These are phyloP conservation scores for Maudiozyma bulderi DNA, from an alignment of 805 yeast genomes.

Conservation along the genomic window DNA sequence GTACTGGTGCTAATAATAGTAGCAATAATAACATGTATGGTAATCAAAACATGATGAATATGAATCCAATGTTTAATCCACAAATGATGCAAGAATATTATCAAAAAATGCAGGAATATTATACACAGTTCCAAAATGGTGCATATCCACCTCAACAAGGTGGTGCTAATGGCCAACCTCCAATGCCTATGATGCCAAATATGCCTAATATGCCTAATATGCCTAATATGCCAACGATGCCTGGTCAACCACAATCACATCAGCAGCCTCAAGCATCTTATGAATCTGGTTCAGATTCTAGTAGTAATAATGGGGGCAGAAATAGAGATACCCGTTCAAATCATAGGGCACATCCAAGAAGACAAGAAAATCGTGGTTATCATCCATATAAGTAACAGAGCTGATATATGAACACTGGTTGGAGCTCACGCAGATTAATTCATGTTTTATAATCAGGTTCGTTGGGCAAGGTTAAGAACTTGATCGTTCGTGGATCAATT, in stretches of 20 bases:
- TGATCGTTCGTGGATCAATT: too few relatives aligned
- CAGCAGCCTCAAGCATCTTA: constrained; percentile 12
- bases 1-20: background rate
- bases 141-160: constrained; percentile 24
- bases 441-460: background rate
- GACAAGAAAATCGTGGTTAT: constrained; percentile 3
- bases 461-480: too few relatives aligned
- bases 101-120: constrained; percentile 50
- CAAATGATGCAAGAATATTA: constrained; percentile 58
- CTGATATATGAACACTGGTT: background rate
- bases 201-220: constrained; percentile 1
- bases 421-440: too few relatives aligned
- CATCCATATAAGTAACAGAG: constrained; percentile 2
- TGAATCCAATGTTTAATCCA: constrained; percentile 31
- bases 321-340: constrained; percentile 7
- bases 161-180: constrained; percentile 4
- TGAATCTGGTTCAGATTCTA: constrained; percentile 14
- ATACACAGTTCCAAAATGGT: constrained; percentile 27
- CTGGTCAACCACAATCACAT: constrained; percentile 9
- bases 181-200: constrained; percentile 3
- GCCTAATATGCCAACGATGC: background rate
- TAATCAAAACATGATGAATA: background rate
- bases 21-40: background rate
- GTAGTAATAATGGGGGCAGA: constrained; percentile 6
- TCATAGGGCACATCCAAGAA: constrained; percentile 2